Percentiles rank a stretch among this genome's conserved stretches.
These are phyloP conservation scores for Aaosphaeria pasadenensis DNA, from an alignment of 2,329 filamentous ascomycete genomes.

Conservation along the genomic window DNA sequence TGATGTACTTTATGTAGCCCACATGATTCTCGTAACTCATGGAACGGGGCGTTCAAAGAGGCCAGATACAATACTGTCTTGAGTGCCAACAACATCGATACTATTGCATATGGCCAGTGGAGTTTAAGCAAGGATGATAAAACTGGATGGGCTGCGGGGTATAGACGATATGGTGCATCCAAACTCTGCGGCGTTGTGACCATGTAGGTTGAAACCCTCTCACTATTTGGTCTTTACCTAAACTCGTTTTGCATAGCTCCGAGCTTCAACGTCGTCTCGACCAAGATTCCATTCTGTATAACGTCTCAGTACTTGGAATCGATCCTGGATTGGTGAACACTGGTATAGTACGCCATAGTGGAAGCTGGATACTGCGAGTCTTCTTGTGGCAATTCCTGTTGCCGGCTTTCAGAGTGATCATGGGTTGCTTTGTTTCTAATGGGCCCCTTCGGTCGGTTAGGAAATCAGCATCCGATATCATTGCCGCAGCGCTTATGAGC, in stretches of 20 bases:
- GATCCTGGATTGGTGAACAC: slow-evolving; percentile 5
- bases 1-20: too few relatives aligned
- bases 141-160: slow-evolving; percentile 4
- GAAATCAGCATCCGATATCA: slow-evolving; percentile 35
- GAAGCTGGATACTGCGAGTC: slow-evolving; percentile 3
- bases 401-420: slow-evolving; percentile 15
- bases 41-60: slow-evolving; percentile 4
- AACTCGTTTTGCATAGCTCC: slow-evolving; percentile 1
- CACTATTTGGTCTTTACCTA: not conserved
- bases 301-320: slow-evolving; percentile 6
- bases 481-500: slow-evolving; percentile 27
- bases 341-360: slow-evolving; percentile 2
- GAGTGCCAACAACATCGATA: not conserved
- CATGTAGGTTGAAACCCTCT: not conserved
- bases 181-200: slow-evolving; percentile 3
- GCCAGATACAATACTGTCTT: slow-evolving; percentile 3
- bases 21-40: slow-evolving; percentile 4
- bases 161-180: slow-evolving; percentile 5
- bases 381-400: slow-evolving; percentile 17
- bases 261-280: slow-evolving; percentile 8
- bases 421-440: slow-evolving; percentile 26
- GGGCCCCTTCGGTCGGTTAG: slow-evolving; percentile 23
- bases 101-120: slow-evolving; percentile 4
- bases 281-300: slow-evolving; percentile 3
- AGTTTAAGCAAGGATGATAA: slow-evolving; percentile 3